phyloP scores from a whole-genome alignment of 108 stramenopile genomes.

The Cyclostephanos invisitatus region DNA sequence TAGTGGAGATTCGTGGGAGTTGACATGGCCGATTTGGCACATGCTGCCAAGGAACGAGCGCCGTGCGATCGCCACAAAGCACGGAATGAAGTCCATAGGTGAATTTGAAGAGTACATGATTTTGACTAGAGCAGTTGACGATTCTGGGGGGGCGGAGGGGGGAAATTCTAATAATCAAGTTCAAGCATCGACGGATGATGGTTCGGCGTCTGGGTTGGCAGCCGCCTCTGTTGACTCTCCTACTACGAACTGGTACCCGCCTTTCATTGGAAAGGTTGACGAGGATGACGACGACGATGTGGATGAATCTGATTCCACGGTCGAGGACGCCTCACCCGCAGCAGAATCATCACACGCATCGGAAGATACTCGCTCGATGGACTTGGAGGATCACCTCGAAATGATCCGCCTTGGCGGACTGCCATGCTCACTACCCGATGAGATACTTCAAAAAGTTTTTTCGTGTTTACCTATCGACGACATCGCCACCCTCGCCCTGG shows the following conservation, averaged over 20 bases:
- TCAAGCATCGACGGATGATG: not conserved
- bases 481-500: slow-evolving; percentile 63
- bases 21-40: slow-evolving; percentile 88
- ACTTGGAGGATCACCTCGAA: slow-evolving; percentile 51
- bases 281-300: slow-evolving; percentile 50
- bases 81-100: slow-evolving; percentile 81
- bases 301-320: slow-evolving; percentile 43
- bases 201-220: not conserved
- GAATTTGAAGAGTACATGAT: slow-evolving; percentile 84
- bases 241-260: slow-evolving; percentile 24
- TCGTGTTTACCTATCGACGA: slow-evolving; percentile 68
- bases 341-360: slow-evolving; percentile 4
- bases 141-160: slow-evolving; percentile 28
- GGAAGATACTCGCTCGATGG: slow-evolving; percentile 6
- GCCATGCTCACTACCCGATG: slow-evolving; percentile 68
- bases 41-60: slow-evolving; percentile 72
- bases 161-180: not conserved
- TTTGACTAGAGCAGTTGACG: slow-evolving; percentile 55
- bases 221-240: not conserved
- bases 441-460: slow-evolving; percentile 71
- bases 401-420: slow-evolving; percentile 57
- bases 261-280: slow-evolving; percentile 7
- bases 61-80: slow-evolving; percentile 62
- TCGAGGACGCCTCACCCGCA: slow-evolving; percentile 11
- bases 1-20: slow-evolving; percentile 60